phyloP scores from a whole-genome alignment of 1,139 yeast genomes.

The Taphrina confusa region DNA sequence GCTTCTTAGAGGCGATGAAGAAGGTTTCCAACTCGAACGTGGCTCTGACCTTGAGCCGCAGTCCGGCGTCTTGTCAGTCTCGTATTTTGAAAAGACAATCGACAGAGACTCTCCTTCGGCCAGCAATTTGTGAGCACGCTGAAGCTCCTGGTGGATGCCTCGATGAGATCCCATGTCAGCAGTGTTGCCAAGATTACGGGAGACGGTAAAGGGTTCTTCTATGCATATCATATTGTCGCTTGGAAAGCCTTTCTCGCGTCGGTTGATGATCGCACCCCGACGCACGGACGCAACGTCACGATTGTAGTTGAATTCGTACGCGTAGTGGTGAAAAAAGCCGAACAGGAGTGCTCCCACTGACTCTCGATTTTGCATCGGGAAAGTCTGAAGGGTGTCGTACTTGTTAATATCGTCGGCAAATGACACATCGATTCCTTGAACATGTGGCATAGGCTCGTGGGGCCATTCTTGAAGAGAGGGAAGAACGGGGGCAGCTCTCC shows the following conservation, averaged over 20 bases:
- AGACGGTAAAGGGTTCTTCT: conserved; percentile 42
- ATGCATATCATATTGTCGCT: conserved; percentile 42
- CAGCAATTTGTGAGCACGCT: conserved; percentile 41
- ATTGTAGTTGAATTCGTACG: conserved; percentile 41
- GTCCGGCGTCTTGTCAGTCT: background rate
- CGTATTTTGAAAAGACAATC: background rate
- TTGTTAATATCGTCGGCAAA: conserved; percentile 41
- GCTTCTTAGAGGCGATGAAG: background rate
- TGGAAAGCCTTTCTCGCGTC: conserved; percentile 42
- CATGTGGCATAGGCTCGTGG: conserved; percentile 28
- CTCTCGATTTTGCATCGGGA: conserved; percentile 40
- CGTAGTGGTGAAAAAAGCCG: conserved; percentile 42
- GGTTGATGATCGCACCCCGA: conserved; percentile 40
- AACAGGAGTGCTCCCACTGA: conserved; percentile 41
- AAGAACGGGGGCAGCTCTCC: conserved; percentile 40
- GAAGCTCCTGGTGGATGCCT: conserved; percentile 42
- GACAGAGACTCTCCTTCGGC: conserved; percentile 18
- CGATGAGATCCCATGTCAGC: conserved; percentile 42
- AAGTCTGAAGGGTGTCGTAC: conserved; percentile 36
- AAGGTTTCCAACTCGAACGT: conserved; percentile 2
- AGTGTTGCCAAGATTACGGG: conserved; percentile 43
- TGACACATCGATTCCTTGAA: conserved; percentile 40
- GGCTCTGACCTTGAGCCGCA: background rate
- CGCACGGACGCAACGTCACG: conserved; percentile 41
- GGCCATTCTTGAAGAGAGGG: conserved; percentile 41